phyloP scores from a whole-genome alignment of 345 rosid species.

The Lepidium aucheri region DNA sequence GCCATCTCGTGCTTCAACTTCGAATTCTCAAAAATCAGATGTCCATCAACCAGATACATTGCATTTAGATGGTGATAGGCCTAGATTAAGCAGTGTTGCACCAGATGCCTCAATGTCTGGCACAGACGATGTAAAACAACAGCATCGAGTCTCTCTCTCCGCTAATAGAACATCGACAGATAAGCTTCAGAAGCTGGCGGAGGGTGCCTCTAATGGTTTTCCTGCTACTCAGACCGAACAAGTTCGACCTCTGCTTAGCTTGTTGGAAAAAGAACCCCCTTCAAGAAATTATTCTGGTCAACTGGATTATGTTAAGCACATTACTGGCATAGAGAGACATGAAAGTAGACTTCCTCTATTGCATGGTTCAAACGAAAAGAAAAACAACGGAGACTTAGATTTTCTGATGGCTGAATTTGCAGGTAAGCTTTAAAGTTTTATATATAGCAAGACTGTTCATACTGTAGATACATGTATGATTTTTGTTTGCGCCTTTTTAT shows the following conservation, averaged over 20 bases:
- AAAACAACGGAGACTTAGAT: slow-evolving; percentile 84
- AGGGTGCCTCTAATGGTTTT: slow-evolving; percentile 55
- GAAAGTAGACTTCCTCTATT: slow-evolving; percentile 82
- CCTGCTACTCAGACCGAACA: slow-evolving; percentile 59
- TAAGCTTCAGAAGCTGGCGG: slow-evolving; percentile 61
- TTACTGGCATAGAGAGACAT: slow-evolving; percentile 85
- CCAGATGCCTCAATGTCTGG: slow-evolving; percentile 37
- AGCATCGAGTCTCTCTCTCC: slow-evolving; percentile 40
- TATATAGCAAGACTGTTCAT: not conserved
- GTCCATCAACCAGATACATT: slow-evolving; percentile 43
- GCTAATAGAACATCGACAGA: slow-evolving; percentile 60
- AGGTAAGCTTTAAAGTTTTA: slow-evolving; percentile 36
- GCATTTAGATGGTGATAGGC: slow-evolving; percentile 52
- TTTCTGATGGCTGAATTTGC: slow-evolving; percentile 95
- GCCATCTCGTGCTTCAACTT: slow-evolving; percentile 67
- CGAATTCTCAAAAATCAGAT: slow-evolving; percentile 67
- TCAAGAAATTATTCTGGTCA: slow-evolving; percentile 83
- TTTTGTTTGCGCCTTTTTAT: not conserved
- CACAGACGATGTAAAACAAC: slow-evolving; percentile 51
- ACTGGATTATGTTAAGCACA: slow-evolving; percentile 70
- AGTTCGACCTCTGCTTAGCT: slow-evolving; percentile 95
- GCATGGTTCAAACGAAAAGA: slow-evolving; percentile 83
- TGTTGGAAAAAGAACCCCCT: slow-evolving; percentile 97
- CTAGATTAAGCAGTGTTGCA: slow-evolving; percentile 50
- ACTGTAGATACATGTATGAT: not conserved